Conservation (phyloP, 2,329 filamentous ascomycete species). For the Xylaria digitata region DNA sequence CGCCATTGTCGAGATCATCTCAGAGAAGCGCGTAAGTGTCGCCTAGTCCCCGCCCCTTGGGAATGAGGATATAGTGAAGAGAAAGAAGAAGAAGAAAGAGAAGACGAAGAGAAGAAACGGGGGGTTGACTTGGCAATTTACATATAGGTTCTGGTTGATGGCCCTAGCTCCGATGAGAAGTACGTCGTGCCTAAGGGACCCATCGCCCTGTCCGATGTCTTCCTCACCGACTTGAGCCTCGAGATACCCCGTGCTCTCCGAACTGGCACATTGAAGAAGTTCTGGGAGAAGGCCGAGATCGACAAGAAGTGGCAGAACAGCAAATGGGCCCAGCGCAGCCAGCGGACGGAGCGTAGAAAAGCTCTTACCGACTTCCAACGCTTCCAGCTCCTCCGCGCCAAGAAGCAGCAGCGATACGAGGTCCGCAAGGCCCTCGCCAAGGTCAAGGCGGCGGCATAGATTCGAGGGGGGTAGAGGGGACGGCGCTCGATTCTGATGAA, state of each 20-base stretch:
- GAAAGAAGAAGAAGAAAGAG: slow-evolving; percentile 3
- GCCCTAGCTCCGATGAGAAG: slow-evolving; percentile 84
- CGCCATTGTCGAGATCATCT: slow-evolving; percentile 98
- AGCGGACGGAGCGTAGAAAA: slow-evolving; percentile 86
- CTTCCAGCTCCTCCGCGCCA: slow-evolving; percentile 99
- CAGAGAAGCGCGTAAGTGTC: slow-evolving; percentile 98
- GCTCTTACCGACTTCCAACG: slow-evolving; percentile 97
- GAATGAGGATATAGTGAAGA: slow-evolving; percentile 25
- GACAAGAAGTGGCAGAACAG: slow-evolving; percentile 93
- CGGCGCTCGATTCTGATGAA: slow-evolving; percentile 31
- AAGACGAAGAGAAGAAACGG: slow-evolving; percentile 25
- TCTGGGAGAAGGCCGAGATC: slow-evolving; percentile 91
- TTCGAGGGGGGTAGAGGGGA: slow-evolving; percentile 40
- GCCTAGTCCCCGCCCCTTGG: not conserved
- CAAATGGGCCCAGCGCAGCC: slow-evolving; percentile 94
- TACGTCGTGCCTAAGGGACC: slow-evolving; percentile 88
- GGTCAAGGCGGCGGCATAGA: slow-evolving; percentile 84
- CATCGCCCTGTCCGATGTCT: slow-evolving; percentile 81
- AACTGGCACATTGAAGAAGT: slow-evolving; percentile 82
- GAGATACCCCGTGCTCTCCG: slow-evolving; percentile 87
- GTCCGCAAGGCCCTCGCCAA: slow-evolving; percentile 96
- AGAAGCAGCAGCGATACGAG: slow-evolving; percentile 99
- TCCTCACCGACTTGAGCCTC: slow-evolving; percentile 91
- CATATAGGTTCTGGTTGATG: slow-evolving; percentile 91
- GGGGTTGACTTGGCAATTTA: slow-evolving; percentile 49